Base-by-base conservation (phyloP, 768 basidiomycete genomes). In the Hydnomerulius pinastri region DNA sequence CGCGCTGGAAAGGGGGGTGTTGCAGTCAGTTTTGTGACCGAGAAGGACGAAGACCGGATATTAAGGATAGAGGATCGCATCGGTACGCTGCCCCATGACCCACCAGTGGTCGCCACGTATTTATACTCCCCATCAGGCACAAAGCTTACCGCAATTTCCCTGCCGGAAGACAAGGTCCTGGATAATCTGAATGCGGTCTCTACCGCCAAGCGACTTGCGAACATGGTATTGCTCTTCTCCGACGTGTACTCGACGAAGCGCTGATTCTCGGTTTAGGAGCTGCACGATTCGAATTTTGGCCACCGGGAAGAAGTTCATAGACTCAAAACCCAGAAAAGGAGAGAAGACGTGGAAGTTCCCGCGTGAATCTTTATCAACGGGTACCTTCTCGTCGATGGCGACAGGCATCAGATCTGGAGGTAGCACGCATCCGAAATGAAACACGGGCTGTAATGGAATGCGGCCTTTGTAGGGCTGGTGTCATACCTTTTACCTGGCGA, bases 1-100 rank as follows among this genome's bases (percentile, higher is more conserved):
- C 85, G 94, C 60, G 90, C 87, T 10, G 97, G 97, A 6, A 79
- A 83, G 60, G 90, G 87, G 3, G 97, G 97, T 61, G 73, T 94
- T 42, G 92, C 92, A 1, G 77, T 98, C 24, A 98, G 94, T 61
- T 91, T 98, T 64, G 90, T 98, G 45, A 97, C 96, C 2, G 96
- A 98, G 71, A 76, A 81, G 37, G 97, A 98, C 65, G 92, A 95
- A 61, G 86, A 92, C 46, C 76, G 86, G 40, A 82, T 99, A 33
- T 57, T 90, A 59, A 79, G 71, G 53, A 88, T 99, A 48, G 97
- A 99, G 70, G 78, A 81, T 29, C 83, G 92, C 15, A 94, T 98
- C 51, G 80, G 93, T 94, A 64, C 69, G 87, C 76, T 18, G 6
- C 28, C 36, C 41, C 36, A 49, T 43, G 43, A 18, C n/a, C n/a